Base-by-base conservation (phyloP, 2,329 filamentous ascomycete genomes). In the Phialemoniopsis sp. region DNA sequence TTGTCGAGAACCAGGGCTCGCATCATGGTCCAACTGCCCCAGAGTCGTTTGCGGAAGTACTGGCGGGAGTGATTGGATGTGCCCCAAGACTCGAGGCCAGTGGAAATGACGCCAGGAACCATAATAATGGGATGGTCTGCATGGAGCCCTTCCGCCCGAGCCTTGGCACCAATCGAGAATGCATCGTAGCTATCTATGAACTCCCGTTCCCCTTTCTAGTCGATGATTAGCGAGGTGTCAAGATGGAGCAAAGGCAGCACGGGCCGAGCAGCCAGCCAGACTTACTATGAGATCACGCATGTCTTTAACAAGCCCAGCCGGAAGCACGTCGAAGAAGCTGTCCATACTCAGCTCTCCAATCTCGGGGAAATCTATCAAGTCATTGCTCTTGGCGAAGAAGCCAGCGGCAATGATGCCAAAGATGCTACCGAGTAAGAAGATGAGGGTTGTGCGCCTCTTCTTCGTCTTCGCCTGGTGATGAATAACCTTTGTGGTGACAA, bases 1-100 rank as follows among this genome's bases (percentile, higher is more conserved):
- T 97, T 96, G 61, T 97, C 93, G 54, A 95, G 66, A 2, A 98
- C 88, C 48, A 98, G 67, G 0, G 93, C 91, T 36, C 85, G 79
- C 89, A 98, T 96, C 93, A 98, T 98, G 47, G 80, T 95, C 93
- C 94, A 98, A 51, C 89, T 95, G 5, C 93, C 93, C 93, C 93
- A 98, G 36, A 98, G 67, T 39, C 93, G 76, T 66, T 94, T 95
- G 46, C 93, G 77, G 62, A 98, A 98, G 64, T 97, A 98, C 43
- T 85, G 86, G 29, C 89, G 78, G 8, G 90, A 95, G 32, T 74
- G 70, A 55, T 90, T 87, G 37, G 86, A 82, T 0, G 93, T 97
- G 4, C 91, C 89, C 93, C 93, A 98, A 35, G 89, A 95, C 64
- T 98, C 93, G 17, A 98, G 76, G 2, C 93, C 93, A 0, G 93